Conservation (phyloP, 2,329 filamentous ascomycete genomes). For the Aspergillus pseudonomiae region DNA sequence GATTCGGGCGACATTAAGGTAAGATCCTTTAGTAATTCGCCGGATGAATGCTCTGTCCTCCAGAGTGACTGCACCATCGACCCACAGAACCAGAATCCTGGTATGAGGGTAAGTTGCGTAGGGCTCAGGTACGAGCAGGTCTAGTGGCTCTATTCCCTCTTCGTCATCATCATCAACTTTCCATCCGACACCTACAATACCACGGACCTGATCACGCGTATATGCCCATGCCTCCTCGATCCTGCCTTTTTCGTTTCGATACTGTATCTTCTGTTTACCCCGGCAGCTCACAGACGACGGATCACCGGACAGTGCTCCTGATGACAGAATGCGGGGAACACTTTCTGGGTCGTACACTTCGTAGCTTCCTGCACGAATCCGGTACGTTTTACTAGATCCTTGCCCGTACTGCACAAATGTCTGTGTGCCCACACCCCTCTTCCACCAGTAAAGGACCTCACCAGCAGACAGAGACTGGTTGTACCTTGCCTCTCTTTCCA, state of each 20-base stretch:
- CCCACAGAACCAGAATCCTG: slow-evolving; percentile 20
- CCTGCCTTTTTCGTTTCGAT: neutral
- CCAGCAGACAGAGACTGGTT: slow-evolving; percentile 1
- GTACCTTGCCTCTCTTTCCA: neutral
- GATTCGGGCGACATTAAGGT: slow-evolving; percentile 16
- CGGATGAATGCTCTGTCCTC: slow-evolving; percentile 20
- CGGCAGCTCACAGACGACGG: neutral
- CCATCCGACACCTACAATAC: slow-evolving; percentile 22
- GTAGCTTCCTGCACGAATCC: slow-evolving; percentile 19
- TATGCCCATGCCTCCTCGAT: slow-evolving; percentile 5
- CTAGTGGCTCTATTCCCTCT: slow-evolving; percentile 14
- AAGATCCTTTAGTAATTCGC: slow-evolving; percentile 16
- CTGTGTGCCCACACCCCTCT: slow-evolving; percentile 19
- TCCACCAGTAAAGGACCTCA: slow-evolving; percentile 23
- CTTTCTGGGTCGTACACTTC: slow-evolving; percentile 13
- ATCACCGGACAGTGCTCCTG: neutral
- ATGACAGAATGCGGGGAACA: slow-evolving; percentile 3
- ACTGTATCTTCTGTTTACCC: neutral
- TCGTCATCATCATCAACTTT: slow-evolving; percentile 22
- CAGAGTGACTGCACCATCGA: slow-evolving; percentile 13
- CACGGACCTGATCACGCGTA: slow-evolving; percentile 13
- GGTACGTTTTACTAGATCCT: slow-evolving; percentile 16
- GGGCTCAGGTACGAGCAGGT: slow-evolving; percentile 11
- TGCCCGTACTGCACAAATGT: slow-evolving; percentile 21
- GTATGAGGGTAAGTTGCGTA: slow-evolving; percentile 18